These are phyloP conservation scores for Leccinum pellstonianum DNA, from an alignment of 768 basidiomycete species.

Conservation along the genomic window DNA sequence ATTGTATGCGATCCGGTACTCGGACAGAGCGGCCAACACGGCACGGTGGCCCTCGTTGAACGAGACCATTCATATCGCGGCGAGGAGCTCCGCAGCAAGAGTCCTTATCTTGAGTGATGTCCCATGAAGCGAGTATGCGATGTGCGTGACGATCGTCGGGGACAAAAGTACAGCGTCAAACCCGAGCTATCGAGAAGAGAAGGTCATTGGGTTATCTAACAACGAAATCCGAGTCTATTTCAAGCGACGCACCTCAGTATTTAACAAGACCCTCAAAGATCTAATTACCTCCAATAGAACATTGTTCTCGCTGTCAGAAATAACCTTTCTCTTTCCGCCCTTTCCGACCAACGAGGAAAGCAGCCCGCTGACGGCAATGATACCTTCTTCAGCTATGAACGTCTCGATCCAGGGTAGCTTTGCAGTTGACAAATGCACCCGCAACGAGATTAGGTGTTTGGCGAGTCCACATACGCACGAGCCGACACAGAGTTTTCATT, in stretches of 20 bases:
- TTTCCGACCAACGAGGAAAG: conserved; percentile 65
- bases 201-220: background rate
- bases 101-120: conserved; percentile 68
- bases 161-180: conserved; percentile 65
- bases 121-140: conserved; percentile 67
- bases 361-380: conserved; percentile 58
- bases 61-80: conserved; percentile 79
- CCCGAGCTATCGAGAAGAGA: conserved; percentile 51
- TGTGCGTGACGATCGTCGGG: conserved; percentile 65
- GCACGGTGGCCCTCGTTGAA: conserved; percentile 66
- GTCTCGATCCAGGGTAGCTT: conserved; percentile 74
- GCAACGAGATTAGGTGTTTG: conserved; percentile 77
- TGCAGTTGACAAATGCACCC: conserved; percentile 84
- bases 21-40: conserved; percentile 76
- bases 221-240: background rate
- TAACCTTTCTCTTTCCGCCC: conserved; percentile 57
- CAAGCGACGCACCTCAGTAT: conserved; percentile 63
- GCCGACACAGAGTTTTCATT: conserved; percentile 48
- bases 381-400: conserved; percentile 64
- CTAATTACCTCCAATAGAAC: conserved; percentile 74
- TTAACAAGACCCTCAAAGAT: conserved; percentile 78
- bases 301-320: conserved; percentile 64
- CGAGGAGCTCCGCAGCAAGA: conserved; percentile 73
- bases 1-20: conserved; percentile 67
- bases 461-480: conserved; percentile 67